These are phyloP conservation scores for Talaromyces albobiverticillius DNA, from an alignment of 2,329 filamentous ascomycete genomes.

Conservation along the genomic window DNA sequence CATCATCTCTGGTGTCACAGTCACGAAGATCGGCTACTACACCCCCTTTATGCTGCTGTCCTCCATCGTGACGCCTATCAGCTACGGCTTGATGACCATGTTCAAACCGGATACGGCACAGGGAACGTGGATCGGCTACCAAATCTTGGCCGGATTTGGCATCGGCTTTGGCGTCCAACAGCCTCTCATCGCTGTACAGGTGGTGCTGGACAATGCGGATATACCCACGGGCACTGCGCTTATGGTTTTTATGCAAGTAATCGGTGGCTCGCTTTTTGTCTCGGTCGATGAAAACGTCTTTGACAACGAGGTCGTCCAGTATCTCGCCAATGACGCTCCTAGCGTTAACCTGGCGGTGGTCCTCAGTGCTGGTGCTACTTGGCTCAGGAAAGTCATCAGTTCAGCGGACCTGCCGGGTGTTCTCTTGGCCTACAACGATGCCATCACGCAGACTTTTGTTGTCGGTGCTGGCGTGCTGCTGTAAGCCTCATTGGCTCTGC, in stretches of 20 bases:
- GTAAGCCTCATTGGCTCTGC: conserved; percentile 5
- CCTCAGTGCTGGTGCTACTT: background rate
- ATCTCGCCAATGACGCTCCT: conserved; percentile 21
- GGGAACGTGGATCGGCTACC: conserved; percentile 24
- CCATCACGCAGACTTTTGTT: conserved; percentile 1
- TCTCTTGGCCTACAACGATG: conserved; percentile 9
- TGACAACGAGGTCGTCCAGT: conserved; percentile 24
- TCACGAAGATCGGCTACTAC: conserved; percentile 27
- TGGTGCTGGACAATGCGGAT: conserved; percentile 23
- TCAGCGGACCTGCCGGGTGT: background rate
- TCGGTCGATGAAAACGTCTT: conserved; percentile 15
- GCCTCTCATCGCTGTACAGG: conserved; percentile 19
- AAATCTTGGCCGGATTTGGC: conserved; percentile 22
- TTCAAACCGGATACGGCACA: conserved; percentile 23
- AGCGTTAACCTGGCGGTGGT: conserved; percentile 2
- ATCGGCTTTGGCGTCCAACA: conserved; percentile 20
- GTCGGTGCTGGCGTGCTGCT: background rate
- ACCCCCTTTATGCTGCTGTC: conserved; percentile 26
- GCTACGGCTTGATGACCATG: conserved; percentile 30
- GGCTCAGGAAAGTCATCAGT: conserved; percentile 1
- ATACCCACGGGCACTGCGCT: conserved; percentile 24
- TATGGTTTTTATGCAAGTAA: conserved; percentile 19
- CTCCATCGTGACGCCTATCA: conserved; percentile 25
- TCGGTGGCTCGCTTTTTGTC: conserved; percentile 29
- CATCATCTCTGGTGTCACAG: conserved; percentile 26